A percentile compares a stretch with the other conserved stretches of the same genome.
These are phyloP conservation scores for Hypoxylon sp. DNA, from an alignment of 2,329 filamentous ascomycete species.

Conservation along the genomic window DNA sequence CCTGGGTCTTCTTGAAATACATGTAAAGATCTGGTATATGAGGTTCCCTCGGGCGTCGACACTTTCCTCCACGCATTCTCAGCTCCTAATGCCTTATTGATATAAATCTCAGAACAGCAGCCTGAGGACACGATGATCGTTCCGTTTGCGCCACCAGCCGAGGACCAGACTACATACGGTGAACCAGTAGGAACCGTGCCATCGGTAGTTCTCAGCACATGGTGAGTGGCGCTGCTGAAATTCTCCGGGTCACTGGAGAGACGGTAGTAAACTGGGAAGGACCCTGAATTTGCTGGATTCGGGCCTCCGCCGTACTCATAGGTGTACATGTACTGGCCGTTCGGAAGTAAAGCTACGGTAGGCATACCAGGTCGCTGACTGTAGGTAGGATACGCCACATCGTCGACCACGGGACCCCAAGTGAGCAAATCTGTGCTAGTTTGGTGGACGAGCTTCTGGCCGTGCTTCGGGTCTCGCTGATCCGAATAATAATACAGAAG, in stretches of 20 bases:
- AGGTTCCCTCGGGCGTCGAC: conserved; percentile 46
- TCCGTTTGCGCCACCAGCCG: conserved; percentile 53
- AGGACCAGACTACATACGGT: conserved; percentile 56
- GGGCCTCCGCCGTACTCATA: conserved; percentile 56
- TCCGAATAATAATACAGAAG: conserved; percentile 80
- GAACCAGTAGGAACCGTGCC: conserved; percentile 52
- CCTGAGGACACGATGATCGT: conserved; percentile 55
- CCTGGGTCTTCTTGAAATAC: conserved; percentile 48
- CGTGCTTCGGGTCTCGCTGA: conserved; percentile 73
- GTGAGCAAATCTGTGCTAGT: conserved; percentile 69
- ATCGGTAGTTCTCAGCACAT: conserved; percentile 46
- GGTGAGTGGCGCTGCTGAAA: conserved; percentile 47
- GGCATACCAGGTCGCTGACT: conserved; percentile 57
- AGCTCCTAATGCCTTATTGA: conserved; percentile 53
- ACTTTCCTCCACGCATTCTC: conserved; percentile 52
- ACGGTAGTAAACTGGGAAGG: conserved; percentile 55
- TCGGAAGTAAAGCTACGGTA: conserved; percentile 69
- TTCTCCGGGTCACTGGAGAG: conserved; percentile 52
- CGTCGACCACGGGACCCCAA: conserved; percentile 73
- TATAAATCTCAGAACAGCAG: conserved; percentile 52
- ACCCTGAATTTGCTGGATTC: conserved; percentile 41
- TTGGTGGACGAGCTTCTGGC: conserved; percentile 79
- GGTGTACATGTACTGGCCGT: conserved; percentile 72
- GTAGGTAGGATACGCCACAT: conserved; percentile 68
- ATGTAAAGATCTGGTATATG: conserved; percentile 51